Base-by-base conservation (phyloP, 805 yeast species). In the Wickerhamiella vanderwaltii region DNA sequence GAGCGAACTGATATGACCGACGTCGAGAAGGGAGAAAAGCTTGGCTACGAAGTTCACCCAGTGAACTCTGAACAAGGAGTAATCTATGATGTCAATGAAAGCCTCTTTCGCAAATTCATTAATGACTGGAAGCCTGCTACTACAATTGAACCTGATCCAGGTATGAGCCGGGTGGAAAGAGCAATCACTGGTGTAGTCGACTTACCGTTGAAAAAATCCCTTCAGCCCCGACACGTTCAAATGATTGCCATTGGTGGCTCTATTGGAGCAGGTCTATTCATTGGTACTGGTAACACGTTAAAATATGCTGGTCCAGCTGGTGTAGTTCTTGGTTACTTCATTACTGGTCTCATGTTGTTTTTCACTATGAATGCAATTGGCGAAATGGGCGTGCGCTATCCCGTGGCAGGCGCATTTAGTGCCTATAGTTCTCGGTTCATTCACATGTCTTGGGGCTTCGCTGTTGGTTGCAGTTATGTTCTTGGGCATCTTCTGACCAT, bases 231-330 rank as follows among this genome's bases (percentile, higher is more conserved):
- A 18, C 37, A 34, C 12, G 23, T 34, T n/a, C 37, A 34, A 18
- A 34, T 34, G 37, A 34, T 34, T 18, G 37, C 37, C 19, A 34
- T 34, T 22, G 37, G 37, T 16, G 37, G 37, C 9, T 71, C 78
- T 50, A 74, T 77, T 35, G 85, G 85, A 51, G 76, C 84, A 1
- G 84, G 85, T 58, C 61, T 77, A 43, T 71, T 79, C 47, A 77
- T 77, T 41, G 85, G 85, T 52, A 67, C 75, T 17, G 82, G 80
- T 35, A 53, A 62, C 23, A 70, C 78, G 2, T 63, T 79, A 47
- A 52, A 56, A 28, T 55, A 60, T 12, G 79, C 79, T 47, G 86
- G 86, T 23, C 84, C 86, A 3, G 82, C 72, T 11, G 72, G 71
- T 36, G 48, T 72, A 35, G 61, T 79, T 35, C 65, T 78, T 29